Conservation (phyloP, 2,329 filamentous ascomycete species). For the Hypoxylon sp. region DNA sequence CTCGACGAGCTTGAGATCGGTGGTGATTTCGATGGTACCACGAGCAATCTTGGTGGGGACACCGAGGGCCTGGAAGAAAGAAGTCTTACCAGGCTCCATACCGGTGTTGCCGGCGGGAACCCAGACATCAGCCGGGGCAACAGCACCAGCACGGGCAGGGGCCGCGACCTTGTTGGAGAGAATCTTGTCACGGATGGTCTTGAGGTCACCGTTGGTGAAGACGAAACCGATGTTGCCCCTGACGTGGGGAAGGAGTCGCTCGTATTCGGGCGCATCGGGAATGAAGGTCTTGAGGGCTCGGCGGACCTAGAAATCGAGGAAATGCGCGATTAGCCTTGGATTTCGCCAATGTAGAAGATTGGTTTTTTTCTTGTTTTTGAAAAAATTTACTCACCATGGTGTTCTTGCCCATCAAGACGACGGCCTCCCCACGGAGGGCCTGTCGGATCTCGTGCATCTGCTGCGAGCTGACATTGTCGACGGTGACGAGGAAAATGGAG, state of each 20-base stretch:
- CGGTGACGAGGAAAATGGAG: constrained; percentile 96
- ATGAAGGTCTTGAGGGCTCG: constrained; percentile 98
- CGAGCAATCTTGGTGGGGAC: constrained; percentile 99
- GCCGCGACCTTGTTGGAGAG: constrained; percentile 97
- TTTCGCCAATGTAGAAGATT: background rate
- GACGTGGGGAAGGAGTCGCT: constrained; percentile 95
- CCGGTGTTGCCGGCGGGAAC: constrained; percentile 98
- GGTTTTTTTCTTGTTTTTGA: background rate
- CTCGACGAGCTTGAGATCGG: constrained; percentile 98
- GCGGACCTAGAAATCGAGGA: constrained; percentile 74
- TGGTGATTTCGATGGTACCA: constrained; percentile 99
- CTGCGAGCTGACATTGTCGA: constrained; percentile 99
- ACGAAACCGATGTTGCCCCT: constrained; percentile 99
- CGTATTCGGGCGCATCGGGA: constrained; percentile 92
- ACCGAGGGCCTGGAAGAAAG: constrained; percentile 99
- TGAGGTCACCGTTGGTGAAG: constrained; percentile 98
- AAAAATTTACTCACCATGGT: constrained; percentile 86
- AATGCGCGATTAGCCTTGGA: background rate
- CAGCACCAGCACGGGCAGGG: constrained; percentile 96
- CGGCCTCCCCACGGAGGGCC: constrained; percentile 89
- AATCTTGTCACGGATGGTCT: constrained; percentile 93
- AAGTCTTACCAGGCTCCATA: constrained; percentile 99
- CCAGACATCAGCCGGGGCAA: constrained; percentile 94
- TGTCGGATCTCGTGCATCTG: constrained; percentile 99
- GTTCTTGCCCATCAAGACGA: constrained; percentile 99